phyloP scores from a whole-genome alignment of 768 basidiomycete species.

The Chlorophyllum brunneum region DNA sequence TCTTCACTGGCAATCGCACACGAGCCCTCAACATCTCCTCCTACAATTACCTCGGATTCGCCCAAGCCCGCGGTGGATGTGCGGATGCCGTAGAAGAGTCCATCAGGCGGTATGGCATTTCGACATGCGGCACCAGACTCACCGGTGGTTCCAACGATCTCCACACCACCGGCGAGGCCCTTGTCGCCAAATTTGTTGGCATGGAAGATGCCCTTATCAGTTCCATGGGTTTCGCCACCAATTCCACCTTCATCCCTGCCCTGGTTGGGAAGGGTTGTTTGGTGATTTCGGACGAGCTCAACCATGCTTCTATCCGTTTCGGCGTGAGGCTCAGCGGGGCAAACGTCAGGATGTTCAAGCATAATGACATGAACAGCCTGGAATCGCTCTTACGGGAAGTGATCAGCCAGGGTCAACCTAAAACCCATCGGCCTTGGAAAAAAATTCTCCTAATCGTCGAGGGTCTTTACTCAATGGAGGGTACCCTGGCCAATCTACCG shows the following conservation, averaged over 20 bases:
- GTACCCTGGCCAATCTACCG: conserved; percentile 87
- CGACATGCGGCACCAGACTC: conserved; percentile 70
- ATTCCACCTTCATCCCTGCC: conserved; percentile 90
- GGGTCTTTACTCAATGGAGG: conserved; percentile 98
- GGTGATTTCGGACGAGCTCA: conserved; percentile 95
- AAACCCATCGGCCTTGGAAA: conserved; percentile 99
- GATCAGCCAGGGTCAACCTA: conserved; percentile 96
- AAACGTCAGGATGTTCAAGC: conserved; percentile 90
- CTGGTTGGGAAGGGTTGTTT: conserved; percentile 87
- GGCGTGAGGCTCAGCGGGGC: conserved; percentile 89
- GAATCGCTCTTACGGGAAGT: conserved; percentile 82
- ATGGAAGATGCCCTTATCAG: conserved; percentile 86
- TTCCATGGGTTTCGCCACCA: conserved; percentile 97
- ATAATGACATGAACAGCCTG: conserved; percentile 86
- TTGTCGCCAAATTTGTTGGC: conserved; percentile 88
- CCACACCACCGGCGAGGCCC: conserved; percentile 74
- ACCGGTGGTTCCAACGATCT: conserved; percentile 87
- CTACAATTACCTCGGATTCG: conserved; percentile 99
- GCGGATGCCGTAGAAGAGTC: conserved; percentile 90
- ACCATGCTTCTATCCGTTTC: conserved; percentile 93
- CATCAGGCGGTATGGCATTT: conserved; percentile 78
- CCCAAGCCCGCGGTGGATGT: conserved; percentile 87
- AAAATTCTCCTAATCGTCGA: conserved; percentile 95
- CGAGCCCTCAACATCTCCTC: conserved; percentile 95
- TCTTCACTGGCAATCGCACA: conserved; percentile 73